phyloP scores from a whole-genome alignment of 306 rosid genomes.

The Prinsepia uniflora region DNA sequence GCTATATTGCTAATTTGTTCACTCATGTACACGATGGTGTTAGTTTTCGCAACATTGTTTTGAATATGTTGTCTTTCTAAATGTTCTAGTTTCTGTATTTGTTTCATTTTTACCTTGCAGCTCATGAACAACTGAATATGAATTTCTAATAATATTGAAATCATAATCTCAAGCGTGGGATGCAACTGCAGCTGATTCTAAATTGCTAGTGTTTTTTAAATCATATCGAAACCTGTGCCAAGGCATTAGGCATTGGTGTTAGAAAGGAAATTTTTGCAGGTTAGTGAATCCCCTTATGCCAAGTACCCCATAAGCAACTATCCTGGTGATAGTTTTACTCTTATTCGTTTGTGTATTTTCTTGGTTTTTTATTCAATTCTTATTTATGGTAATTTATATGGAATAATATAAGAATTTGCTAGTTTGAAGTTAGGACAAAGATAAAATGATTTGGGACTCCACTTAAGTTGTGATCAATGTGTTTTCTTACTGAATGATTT shows the following conservation, averaged over 20 bases:
- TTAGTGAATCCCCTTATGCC: conserved; percentile 39
- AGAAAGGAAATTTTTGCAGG: conserved; percentile 97
- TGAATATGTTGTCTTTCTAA: not conserved
- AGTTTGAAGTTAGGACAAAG: no score
- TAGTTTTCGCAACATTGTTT: not conserved
- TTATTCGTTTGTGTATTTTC: no score
- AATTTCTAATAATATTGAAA: not conserved
- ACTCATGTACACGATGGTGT: no score
- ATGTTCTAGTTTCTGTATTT: not conserved
- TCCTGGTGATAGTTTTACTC: no score
- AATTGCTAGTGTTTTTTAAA: conserved; percentile 83
- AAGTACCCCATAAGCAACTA: no score
- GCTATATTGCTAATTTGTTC: not conserved
- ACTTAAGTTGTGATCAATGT: no score
- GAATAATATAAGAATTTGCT: no score
- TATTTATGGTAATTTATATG: no score
- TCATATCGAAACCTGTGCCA: conserved; percentile 95
- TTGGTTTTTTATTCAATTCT: no score
- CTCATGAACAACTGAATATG: not conserved
- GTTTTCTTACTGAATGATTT: no score
- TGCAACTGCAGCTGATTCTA: conserved; percentile 93
- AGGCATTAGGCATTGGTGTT: conserved; percentile 99
- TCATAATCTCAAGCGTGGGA: conserved; percentile 76
- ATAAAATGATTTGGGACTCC: no score
- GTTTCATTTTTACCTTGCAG: not conserved